Evolutionary conservation across 345 rosid species (phyloP).

Genomic region (Raphanus raphanistrum): DNA sequence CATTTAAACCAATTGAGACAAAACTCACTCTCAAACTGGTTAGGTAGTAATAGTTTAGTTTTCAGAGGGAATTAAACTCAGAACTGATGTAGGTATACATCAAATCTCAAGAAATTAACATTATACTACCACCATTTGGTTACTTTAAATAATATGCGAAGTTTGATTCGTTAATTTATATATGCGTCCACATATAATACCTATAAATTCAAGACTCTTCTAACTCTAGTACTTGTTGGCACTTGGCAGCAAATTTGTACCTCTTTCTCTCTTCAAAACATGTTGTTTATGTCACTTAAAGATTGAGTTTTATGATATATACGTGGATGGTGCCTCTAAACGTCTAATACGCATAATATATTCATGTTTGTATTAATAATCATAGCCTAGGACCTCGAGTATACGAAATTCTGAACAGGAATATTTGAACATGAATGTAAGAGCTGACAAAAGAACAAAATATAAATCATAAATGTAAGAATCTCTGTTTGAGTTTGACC

Average conservation of each 20-base stretch:
- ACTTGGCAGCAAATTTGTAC: neutral
- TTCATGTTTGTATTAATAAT: neutral
- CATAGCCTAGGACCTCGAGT: neutral
- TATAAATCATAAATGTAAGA: slow-evolving; percentile 2
- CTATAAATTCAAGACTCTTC: slow-evolving; percentile 17
- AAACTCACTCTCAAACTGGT: too few species aligned
- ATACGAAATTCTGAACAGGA: neutral
- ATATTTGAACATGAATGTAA: neutral
- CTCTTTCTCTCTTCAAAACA: neutral
- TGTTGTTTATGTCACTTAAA: neutral
- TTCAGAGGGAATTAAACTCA: too few species aligned
- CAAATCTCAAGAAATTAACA: too few species aligned
- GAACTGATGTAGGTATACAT: too few species aligned
- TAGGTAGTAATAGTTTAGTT: too few species aligned
- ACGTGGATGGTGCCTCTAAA: neutral
- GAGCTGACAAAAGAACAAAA: slow-evolving; percentile 6
- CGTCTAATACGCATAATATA: neutral
- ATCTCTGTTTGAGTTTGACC: slow-evolving; percentile 23
- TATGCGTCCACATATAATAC: slow-evolving; percentile 19
- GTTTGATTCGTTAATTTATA: neutral
- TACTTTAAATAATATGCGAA: neutral
- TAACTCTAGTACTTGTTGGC: slow-evolving; percentile 1
- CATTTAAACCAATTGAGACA: too few species aligned
- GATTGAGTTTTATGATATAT: neutral
- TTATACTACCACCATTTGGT: too few species aligned